Percentiles rank a stretch among this genome's conserved stretches.
Evolutionary conservation across 2,329 filamentous ascomycete species (phyloP).

Genomic region (Clathrospora elynae): DNA sequence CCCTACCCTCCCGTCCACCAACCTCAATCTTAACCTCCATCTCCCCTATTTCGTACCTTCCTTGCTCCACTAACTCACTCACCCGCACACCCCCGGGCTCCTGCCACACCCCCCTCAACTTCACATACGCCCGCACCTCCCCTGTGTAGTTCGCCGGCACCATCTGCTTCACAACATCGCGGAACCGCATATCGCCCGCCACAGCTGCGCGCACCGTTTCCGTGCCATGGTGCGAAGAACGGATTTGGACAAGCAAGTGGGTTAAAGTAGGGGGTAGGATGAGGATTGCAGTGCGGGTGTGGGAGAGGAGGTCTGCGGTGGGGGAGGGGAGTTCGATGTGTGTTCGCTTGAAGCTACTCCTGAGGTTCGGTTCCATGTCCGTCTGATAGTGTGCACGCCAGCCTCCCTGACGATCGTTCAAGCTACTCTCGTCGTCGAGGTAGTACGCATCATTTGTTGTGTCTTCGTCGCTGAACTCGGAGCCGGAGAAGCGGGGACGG

Average conservation of each 20-base stretch:
- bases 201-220: conserved; percentile 11
- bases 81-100: conserved; percentile 8
- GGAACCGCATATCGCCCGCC: conserved; percentile 17
- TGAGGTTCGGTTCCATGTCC: background rate
- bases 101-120: conserved; percentile 17
- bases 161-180: conserved; percentile 18
- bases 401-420: no score
- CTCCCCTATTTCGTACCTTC: conserved; percentile 10
- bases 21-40: conserved; percentile 14
- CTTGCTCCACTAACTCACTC: conserved; percentile 10
- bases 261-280: conserved; percentile 13
- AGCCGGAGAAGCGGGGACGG: background rate
- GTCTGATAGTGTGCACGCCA: no score
- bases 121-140: conserved; percentile 7
- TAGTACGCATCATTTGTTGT: background rate
- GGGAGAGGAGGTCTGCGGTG: background rate
- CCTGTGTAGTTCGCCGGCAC: conserved; percentile 1
- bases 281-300: conserved; percentile 3
- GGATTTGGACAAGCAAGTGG: conserved; percentile 9
- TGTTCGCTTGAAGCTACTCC: no score
- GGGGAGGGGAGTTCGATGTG: background rate
- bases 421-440: background rate
- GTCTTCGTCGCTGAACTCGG: background rate
- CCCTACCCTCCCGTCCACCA: background rate
- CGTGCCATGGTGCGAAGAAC: background rate